Evolutionary conservation across 495 filamentous ascomycete species (phyloP).

Genomic region (Talaromyces stipitatus): DNA sequence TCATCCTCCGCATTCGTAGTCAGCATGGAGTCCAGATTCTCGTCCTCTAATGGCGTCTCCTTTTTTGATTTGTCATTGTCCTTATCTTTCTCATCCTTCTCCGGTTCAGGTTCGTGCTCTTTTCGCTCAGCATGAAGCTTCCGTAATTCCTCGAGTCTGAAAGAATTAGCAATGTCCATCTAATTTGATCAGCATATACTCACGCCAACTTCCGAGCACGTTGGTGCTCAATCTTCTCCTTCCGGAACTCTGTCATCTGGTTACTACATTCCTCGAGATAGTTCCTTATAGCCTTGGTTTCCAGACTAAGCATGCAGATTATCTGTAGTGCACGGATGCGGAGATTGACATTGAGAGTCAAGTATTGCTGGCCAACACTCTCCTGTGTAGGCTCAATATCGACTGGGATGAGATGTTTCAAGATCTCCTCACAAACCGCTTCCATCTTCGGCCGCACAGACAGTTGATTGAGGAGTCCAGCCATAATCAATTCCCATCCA

Average conservation of each 20-base stretch:
- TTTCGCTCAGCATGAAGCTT: constrained; percentile 81
- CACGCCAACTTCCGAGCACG: constrained; percentile 74
- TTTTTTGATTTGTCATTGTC: constrained; percentile 21
- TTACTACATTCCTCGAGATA: constrained; percentile 88
- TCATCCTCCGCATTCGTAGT: constrained; percentile 62
- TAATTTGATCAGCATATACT: constrained; percentile 30
- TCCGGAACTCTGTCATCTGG: constrained; percentile 86
- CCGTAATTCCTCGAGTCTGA: constrained; percentile 75
- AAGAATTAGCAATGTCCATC: constrained; percentile 12
- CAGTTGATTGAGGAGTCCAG: constrained; percentile 78
- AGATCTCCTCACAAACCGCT: constrained; percentile 67
- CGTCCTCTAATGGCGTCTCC: background rate
- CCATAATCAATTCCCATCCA: constrained; percentile 84
- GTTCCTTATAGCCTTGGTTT: constrained; percentile 73
- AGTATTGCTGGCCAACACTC: constrained; percentile 64
- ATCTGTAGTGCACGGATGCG: constrained; percentile 77
- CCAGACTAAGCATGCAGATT: constrained; percentile 76
- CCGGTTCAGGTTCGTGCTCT: constrained; percentile 63
- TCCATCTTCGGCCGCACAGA: constrained; percentile 65
- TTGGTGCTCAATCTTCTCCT: constrained; percentile 92
- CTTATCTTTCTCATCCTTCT: constrained; percentile 17
- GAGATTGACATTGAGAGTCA: constrained; percentile 69
- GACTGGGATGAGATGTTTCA: constrained; percentile 70
- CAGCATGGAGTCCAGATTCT: constrained; percentile 55
- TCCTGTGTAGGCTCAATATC: constrained; percentile 64